Base-by-base conservation (phyloP, 2,329 filamentous ascomycete genomes). In the Colletotrichum tanaceti region DNA sequence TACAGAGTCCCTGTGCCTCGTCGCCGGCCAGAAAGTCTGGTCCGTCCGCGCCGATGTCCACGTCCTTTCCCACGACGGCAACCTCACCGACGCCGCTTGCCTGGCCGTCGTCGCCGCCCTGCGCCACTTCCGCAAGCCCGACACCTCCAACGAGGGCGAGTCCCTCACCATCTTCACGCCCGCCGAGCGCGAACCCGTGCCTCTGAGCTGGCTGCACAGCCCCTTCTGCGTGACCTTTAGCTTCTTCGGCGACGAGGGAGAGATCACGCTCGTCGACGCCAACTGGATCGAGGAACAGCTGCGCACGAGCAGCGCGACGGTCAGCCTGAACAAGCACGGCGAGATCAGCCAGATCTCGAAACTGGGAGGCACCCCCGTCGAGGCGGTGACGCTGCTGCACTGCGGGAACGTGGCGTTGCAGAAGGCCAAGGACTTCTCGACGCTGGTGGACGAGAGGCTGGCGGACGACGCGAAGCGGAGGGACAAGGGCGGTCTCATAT, bases 321-420 rank as follows among this genome's bases (percentile, higher is more conserved):
- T 98, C 74, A 95, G 93, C 63, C 86, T 97, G 79, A 97, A 98
- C 80, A 90, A 89, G 76, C 91, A 94, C 75, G 94, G 94, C 28
- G 94, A 98, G 82, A 88, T 98, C 47, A 97, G 94, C 75, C 93
- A 97, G 79, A 88, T 98, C 69, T 91, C 94, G 38, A 99, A 99
- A 82, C 88, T 96, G 67, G 94, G 95, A 28, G 96, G 96, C 32
- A 86, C 88, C 22, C 87, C 94, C 0, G 87, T 97, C 14, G 93
- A 98, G 77, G 94, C 94, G 2, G 83, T 94, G 69, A 84, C 87
- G 41, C 81, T 98, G 73, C 83, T 99, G 72, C 88, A 90, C 73
- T 97, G 93, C 80, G 90, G 91, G 1, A 89, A 87, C 63, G 81
- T 90, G 66, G 94, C 94, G 13, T 79, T 95, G 77, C 85, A 86